A percentile compares a stretch with the other conserved stretches of the same genome.
Evolutionary conservation across 2,329 filamentous ascomycete genomes (phyloP).

Genomic region (Madurella fahalii): DNA sequence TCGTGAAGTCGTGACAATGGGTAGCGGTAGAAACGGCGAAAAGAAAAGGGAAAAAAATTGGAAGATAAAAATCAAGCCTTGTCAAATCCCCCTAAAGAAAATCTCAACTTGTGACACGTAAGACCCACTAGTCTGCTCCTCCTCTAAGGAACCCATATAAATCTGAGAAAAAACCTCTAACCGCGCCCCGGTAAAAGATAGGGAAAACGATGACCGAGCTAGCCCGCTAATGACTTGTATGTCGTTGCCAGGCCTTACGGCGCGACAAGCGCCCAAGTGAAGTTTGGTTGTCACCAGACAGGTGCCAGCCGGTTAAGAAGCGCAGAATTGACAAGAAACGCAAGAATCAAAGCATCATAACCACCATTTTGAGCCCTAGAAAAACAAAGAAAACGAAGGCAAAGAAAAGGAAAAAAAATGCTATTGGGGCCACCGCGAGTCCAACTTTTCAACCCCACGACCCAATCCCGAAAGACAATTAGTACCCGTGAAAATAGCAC

Average conservation of each 20-base stretch:
- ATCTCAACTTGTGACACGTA: conserved; percentile 4
- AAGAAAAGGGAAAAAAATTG: too few relatives aligned
- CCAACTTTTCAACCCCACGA: conserved; percentile 21
- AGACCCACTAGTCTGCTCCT: conserved; percentile 7
- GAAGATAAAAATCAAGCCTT: conserved; percentile 8
- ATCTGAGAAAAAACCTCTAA: conserved; percentile 5
- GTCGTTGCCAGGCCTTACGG: background rate
- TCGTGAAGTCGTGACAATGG: conserved; percentile 26
- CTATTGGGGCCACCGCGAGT: conserved; percentile 7
- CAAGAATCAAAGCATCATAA: conserved; percentile 22
- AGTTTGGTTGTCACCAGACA: background rate
- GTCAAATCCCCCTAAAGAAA: background rate
- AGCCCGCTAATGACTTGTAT: background rate
- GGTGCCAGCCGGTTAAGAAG: conserved; percentile 1
- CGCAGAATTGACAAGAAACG: conserved; percentile 19
- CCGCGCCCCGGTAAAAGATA: conserved; percentile 13
- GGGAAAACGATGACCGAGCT: conserved; percentile 12
- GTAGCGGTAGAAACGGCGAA: conserved; percentile 5
- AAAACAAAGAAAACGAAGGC: conserved; percentile 8
- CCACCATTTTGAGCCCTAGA: background rate
- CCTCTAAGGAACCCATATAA: background rate
- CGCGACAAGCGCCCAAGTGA: background rate
- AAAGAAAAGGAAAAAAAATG: conserved; percentile 16
- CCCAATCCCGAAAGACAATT: conserved; percentile 17
- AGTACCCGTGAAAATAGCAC: conserved; percentile 19